Conservation (phyloP, 345 rosid genomes). For the Lepidium sativum region DNA sequence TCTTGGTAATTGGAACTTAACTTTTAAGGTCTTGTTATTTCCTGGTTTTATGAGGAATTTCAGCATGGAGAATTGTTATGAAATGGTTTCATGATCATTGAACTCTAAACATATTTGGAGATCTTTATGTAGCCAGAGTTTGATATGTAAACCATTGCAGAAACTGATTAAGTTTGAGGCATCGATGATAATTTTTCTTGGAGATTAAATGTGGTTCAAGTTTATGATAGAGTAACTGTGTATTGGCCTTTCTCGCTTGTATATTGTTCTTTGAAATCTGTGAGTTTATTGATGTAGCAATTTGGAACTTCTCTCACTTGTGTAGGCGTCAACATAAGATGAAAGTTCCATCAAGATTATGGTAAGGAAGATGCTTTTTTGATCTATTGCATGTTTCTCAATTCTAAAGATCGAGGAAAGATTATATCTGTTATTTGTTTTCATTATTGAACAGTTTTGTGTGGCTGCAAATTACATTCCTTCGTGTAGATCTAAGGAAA, state of each 20-base stretch:
- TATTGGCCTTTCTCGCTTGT: not conserved
- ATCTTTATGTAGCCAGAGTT: not conserved
- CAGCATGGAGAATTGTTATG: not conserved
- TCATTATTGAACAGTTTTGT: not conserved
- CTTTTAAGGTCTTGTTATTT: not conserved
- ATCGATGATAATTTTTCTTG: not conserved
- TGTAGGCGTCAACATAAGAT: not conserved
- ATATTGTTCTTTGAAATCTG: not conserved
- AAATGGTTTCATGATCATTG: slow-evolving; percentile 11
- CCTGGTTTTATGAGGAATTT: not conserved
- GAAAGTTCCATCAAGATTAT: not conserved
- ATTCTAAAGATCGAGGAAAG: not conserved
- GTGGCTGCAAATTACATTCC: not conserved
- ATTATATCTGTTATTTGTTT: not conserved
- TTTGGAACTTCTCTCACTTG: not conserved
- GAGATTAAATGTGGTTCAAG: not conserved
- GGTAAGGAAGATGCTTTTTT: not conserved
- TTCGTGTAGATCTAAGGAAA: not conserved
- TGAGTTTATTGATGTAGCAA: not conserved
- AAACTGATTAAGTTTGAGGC: not conserved
- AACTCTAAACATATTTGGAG: not conserved
- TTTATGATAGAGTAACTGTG: slow-evolving; percentile 1
- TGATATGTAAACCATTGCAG: not conserved
- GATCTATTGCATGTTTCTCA: not conserved
- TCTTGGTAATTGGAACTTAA: slow-evolving; percentile 1